Conservation (phyloP, 2,329 filamentous ascomycete genomes). For the Exophiala phaeomuriformis region DNA sequence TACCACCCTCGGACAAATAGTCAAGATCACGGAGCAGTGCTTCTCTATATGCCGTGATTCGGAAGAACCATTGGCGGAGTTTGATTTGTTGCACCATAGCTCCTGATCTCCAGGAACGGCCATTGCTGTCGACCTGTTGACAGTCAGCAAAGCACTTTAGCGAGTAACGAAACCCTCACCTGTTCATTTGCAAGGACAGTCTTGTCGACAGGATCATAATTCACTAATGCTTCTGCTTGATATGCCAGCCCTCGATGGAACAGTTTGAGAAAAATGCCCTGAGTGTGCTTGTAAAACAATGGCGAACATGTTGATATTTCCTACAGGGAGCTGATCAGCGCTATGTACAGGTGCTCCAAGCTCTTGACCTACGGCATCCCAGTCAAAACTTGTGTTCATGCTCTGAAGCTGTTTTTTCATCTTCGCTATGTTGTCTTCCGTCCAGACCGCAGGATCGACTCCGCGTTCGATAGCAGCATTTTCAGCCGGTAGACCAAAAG, state of each 20-base stretch:
- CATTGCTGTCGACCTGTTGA: constrained; percentile 60
- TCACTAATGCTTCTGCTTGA: constrained; percentile 74
- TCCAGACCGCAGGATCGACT: constrained; percentile 72
- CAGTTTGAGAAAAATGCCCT: constrained; percentile 73
- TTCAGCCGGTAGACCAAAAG: constrained; percentile 82
- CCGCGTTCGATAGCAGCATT: constrained; percentile 83
- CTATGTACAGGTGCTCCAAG: constrained; percentile 23
- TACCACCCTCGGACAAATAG: constrained; percentile 52
- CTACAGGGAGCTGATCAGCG: constrained; percentile 41
- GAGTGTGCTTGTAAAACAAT: constrained; percentile 81
- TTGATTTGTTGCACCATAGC: constrained; percentile 89
- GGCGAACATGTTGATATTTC: constrained; percentile 80
- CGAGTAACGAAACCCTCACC: constrained; percentile 12
- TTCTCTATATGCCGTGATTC: constrained; percentile 72
- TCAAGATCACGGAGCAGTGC: constrained; percentile 65
- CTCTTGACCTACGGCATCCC: constrained; percentile 60
- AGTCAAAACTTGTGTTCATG: constrained; percentile 80
- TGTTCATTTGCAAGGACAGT: constrained; percentile 91
- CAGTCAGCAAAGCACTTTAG: constrained; percentile 22
- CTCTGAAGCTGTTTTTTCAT: constrained; percentile 75
- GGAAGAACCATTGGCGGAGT: constrained; percentile 88
- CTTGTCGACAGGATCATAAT: constrained; percentile 83
- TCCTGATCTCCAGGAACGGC: constrained; percentile 72
- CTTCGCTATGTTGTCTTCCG: constrained; percentile 65
- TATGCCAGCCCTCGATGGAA: constrained; percentile 69